Evolutionary conservation across 108 stramenopile genomes (phyloP), one percentile per base, ranked within the genome.

Genomic region (Phaeodactylum tricornutum): DNA sequence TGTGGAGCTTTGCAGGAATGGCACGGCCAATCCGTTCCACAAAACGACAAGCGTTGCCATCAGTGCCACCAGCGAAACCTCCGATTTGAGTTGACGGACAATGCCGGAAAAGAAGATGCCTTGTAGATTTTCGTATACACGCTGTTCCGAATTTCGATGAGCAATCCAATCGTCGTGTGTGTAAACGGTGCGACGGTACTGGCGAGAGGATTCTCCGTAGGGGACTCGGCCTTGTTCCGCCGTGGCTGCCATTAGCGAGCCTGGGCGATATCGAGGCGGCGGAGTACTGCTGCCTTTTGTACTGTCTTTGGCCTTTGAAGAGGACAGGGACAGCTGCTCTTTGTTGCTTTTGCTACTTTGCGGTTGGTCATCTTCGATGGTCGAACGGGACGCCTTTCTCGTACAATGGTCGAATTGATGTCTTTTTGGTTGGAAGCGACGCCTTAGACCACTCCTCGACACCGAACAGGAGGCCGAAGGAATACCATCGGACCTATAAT

Each of bases 111-210:
- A 47, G 47, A 73, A 55, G n/a, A 25, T 45, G 29, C 47, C 50
- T 34, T 56, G 49, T 37, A 74, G 38, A 42, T 69, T 74, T 31
- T 38, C 40, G n/a, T 59, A 19, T 19, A 74, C 40, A 33, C 64
- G 28, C n/a, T n/a, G n/a, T 12, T 34, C 32, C 2, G 73, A 66
- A 19, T 37, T 33, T 11, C 73, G 52, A 30, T 69, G 68, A 30
- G 38, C 31, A 11, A 74, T 62, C 73, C 73, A 74, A 44, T 74
- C 73, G 1, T 47, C 27, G 26, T 69, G 48, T 6, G 36, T 42
- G 42, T 57, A 74, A 28, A 69, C 55, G 0, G 63, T 66, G 12
- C 73, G 63, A 1, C 73, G 50, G 51, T 64, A 74, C 28, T 61
- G 56, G 9, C 73, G 57, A 16, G 53, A 55, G 3, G 0, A 17